Base-by-base conservation (phyloP, 805 yeast species). In the Lachancea cidri region DNA sequence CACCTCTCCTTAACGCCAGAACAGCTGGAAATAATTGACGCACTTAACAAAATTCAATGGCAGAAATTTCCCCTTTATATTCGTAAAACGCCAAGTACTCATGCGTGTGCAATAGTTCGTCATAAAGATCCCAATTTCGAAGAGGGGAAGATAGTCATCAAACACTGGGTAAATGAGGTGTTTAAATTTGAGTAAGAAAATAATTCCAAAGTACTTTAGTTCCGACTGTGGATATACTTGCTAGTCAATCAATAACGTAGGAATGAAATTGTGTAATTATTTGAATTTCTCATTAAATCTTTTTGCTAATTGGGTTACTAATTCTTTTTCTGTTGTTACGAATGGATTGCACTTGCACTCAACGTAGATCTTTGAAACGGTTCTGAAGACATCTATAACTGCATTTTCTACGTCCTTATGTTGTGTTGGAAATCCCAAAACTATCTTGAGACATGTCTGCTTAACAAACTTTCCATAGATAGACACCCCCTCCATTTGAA, bases 51-150 rank as follows among this genome's bases (percentile, higher is more conserved):
- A 3, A 57, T 85, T 4, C 53, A 65, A 2, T 87, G 95, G 95
- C 59, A 66, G 33, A 86, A 85, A 56, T 81, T 62, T 50, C 89
- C 93, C 0, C 71, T 86, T 19, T 72, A 81, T 44, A 82, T 86
- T 43, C 71, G 81, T 29, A 66, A 73, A 22, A 80, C 91, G 4
- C 71, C 71, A 36, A 74, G 79, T 33, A 75, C 94, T 1, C 96
- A 86, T 55, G 86, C 94, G 1, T 94, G 93, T 1, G 81, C 86
- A 2, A 83, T 86, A 44, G 85, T 81, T 33, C 72, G 95, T 37
- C 76, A 72, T 46, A 64, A 65, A 17, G 74, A 73, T 22, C 69
- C 71, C 8, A 70, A 71, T 8, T 79, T 81, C 47, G 75, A 62
- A 25, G 94, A 86, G 59, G 96, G 96, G 1, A 74, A 77, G 52